Conservation (phyloP, 768 basidiomycete genomes). For the Omphalotus guepiniiformis region DNA sequence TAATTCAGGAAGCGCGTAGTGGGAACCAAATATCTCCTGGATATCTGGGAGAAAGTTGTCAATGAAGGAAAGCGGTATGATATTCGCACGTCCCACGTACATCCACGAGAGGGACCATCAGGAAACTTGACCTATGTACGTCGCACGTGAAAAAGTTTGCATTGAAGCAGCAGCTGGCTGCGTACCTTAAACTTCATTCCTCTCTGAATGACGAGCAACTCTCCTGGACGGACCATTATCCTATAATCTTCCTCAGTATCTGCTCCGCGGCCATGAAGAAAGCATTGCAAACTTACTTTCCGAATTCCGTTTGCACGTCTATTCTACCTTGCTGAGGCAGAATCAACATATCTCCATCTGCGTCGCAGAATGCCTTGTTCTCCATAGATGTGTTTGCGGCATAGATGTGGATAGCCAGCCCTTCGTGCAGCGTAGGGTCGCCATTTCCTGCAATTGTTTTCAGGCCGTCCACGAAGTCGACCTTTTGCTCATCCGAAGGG, state of each 20-base stretch:
- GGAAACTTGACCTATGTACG: slow-evolving; percentile 40
- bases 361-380: slow-evolving; percentile 56
- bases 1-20: slow-evolving; percentile 60
- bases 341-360: slow-evolving; percentile 65
- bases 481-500: slow-evolving; percentile 33
- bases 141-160: background rate
- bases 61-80: background rate
- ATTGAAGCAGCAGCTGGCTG: background rate
- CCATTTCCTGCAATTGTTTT: slow-evolving; percentile 64
- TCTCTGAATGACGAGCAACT: slow-evolving; percentile 60
- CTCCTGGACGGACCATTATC: slow-evolving; percentile 61
- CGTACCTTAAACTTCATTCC: slow-evolving; percentile 64
- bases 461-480: slow-evolving; percentile 56
- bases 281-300: slow-evolving; percentile 44
- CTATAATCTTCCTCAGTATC: slow-evolving; percentile 24
- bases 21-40: slow-evolving; percentile 59
- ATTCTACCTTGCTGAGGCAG: slow-evolving; percentile 61
- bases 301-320: slow-evolving; percentile 68
- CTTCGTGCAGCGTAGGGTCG: slow-evolving; percentile 58
- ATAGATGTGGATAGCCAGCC: slow-evolving; percentile 62
- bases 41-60: slow-evolving; percentile 36
- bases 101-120: slow-evolving; percentile 59
- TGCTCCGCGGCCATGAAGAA: background rate
- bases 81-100: slow-evolving; percentile 31
- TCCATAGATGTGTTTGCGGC: slow-evolving; percentile 57